Base-by-base conservation (phyloP, 1,284 basidiomycete genomes). In the Entoloma clypeatum region DNA sequence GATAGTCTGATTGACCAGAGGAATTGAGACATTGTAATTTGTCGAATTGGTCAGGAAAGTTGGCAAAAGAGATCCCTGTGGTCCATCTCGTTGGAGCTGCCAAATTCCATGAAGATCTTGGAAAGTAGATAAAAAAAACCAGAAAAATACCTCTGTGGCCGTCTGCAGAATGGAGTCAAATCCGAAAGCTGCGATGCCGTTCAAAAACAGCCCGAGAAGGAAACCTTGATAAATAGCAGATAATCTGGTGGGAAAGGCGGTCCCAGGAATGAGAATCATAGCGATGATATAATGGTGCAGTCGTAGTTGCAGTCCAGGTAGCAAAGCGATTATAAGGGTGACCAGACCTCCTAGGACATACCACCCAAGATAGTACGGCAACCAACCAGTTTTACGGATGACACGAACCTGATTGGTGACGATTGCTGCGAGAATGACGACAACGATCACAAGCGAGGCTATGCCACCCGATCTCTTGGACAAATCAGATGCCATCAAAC, bases 81-180 rank as follows among this genome's bases (percentile, higher is more conserved):
- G 65, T 0, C 80, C 92, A 57, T 93, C 90, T 49, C 81, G 75
- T 43, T 71, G 77, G 39, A 94, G 77, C 76, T 86, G 44, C 56
- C 25, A 21, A 39, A n/a, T 10, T 26, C 30, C 36, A 43, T 16
- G 39, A 46, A 29, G 32, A 38, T 18, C 30, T 26, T 11, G 38
- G 34, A 29, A 14, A 9, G 9, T 13, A n/a, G 7, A 31, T 34
- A 40, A 29, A 22, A 23, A 45, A 41, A 28, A 28, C n/a, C n/a
- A 28, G 22, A 42, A 35, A 14, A 9, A 27, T 51, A 86, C 86
- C 53, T 84, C 79, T n/a, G 67, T 75, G 5, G 72, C 64, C 3
- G 90, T 91, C 60, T 94, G 80, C 32, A 94, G 57, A 37, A 94
- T 82, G 1, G 86, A 82, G 52, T 79, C 88, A 53, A 89, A 84